Evolutionary conservation across 1,284 basidiomycete species (phyloP), one percentile per base, ranked within the genome.

Genomic region (Heterobasidion parviporum): DNA sequence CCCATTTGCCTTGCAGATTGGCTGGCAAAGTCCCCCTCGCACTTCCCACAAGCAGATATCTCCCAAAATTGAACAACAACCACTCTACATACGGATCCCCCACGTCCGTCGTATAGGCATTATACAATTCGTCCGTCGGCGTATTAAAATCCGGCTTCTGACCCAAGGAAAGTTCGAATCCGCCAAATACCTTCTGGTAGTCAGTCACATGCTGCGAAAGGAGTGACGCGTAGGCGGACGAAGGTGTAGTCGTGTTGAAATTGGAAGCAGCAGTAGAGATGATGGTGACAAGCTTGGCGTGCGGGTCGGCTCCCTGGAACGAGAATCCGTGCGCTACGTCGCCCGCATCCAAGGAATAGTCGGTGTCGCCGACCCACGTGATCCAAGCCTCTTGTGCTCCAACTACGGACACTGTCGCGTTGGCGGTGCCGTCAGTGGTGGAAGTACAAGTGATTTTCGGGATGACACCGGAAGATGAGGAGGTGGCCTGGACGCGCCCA

Each of bases 1-100:
- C 83, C 87, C 87, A 89, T 63, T 82, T 83, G 0, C 87, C 87
- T 63, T 89, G 87, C 59, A 89, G 62, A 64, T 89, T 89, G 4
- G 84, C 79, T 1, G 87, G 87, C 32, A 89, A 70, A 2, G 59
- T 60, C 0, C 87, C 84, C 56, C 85, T 72, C 6, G 82, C 78
- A 60, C 84, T 86, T 55, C 76, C 76, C 18, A 75, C 71, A 14
- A 89, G 71, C 61, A 89, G 63, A 61, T 89, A 87, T 50, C 87
- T 71, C n/a, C 85, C 87, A 62, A 75, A 83, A 64, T 89, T 87
- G 67, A 89, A 89, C 54, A 82, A 55, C 35, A 89, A 55, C 85
- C 85, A 88, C 64, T 89, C 85, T 10, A 89, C 60, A 63, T 89
- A 88, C 16, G 76, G 63, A 60, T 88, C 78, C 5, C 85, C 85